phyloP scores from a whole-genome alignment of 768 basidiomycete species.

The Grammothele lineata region DNA sequence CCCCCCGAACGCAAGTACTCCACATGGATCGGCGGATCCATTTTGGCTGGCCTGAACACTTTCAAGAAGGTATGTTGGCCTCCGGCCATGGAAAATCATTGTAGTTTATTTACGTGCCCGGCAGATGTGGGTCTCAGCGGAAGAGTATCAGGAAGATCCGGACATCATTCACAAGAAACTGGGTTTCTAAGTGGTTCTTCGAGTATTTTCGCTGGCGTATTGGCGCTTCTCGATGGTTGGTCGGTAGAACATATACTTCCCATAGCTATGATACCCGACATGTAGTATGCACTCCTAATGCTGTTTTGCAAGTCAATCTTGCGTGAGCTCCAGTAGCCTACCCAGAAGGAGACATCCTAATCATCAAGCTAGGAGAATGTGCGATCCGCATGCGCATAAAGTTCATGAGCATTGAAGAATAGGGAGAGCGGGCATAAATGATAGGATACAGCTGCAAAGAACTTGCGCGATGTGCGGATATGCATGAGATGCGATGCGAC shows the following conservation, averaged over 20 bases:
- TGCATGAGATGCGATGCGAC: constrained; percentile 32
- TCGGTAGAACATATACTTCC: constrained; percentile 20
- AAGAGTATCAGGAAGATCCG: constrained; percentile 99
- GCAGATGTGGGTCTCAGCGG: constrained; percentile 99
- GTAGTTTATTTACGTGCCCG: constrained; percentile 8
- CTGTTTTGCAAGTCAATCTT: constrained; percentile 8
- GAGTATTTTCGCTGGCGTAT: no score
- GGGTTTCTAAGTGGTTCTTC: constrained; percentile 52
- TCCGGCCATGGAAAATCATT: not conserved
- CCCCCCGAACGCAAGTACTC: constrained; percentile 99
- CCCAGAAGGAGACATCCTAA: no score
- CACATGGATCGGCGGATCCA: constrained; percentile 96
- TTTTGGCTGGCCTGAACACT: constrained; percentile 90
- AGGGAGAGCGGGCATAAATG: constrained; percentile 33
- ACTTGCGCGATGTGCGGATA: constrained; percentile 27
- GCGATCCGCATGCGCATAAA: constrained; percentile 29
- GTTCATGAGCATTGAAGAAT: constrained; percentile 26
- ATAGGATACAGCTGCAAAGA: constrained; percentile 37
- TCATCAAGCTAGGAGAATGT: not conserved
- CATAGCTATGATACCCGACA: constrained; percentile 22
- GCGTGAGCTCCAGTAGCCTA: no score
- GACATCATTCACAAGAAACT: constrained; percentile 97
- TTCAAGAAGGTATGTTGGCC: constrained; percentile 81
- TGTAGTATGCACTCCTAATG: constrained; percentile 19
- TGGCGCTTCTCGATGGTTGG: constrained; percentile 6